Percentiles rank a stretch among this genome's conserved stretches.
These are phyloP conservation scores for Suillus tomentosus DNA, from an alignment of 768 basidiomycete genomes.

Conservation along the genomic window DNA sequence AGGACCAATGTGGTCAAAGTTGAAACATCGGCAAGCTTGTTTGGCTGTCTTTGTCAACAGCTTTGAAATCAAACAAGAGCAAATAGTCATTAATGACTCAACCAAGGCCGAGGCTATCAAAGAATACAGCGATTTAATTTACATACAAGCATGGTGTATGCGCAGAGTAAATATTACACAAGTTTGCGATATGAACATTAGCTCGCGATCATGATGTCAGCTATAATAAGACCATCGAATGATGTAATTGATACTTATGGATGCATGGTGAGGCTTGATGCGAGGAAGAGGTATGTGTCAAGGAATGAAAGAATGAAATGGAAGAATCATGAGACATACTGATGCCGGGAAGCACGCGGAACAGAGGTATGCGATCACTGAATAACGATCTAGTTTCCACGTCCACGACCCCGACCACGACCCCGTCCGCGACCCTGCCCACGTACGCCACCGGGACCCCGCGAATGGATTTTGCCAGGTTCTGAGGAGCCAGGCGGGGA, in stretches of 20 bases:
- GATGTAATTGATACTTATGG: slow-evolving; percentile 15
- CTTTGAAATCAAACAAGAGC: slow-evolving; percentile 26
- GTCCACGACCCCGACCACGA: slow-evolving; percentile 43
- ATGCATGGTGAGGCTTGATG: slow-evolving; percentile 26
- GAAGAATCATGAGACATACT: slow-evolving; percentile 12
- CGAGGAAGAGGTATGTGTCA: slow-evolving; percentile 22
- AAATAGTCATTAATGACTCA: slow-evolving; percentile 22
- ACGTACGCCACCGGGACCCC: slow-evolving; percentile 31
- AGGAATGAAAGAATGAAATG: slow-evolving; percentile 19
- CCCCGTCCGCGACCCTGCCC: slow-evolving; percentile 39
- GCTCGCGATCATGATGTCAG: slow-evolving; percentile 3
- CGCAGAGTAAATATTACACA: slow-evolving; percentile 14
- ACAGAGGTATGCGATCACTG: not conserved
- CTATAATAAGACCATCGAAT: not conserved
- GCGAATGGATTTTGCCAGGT: slow-evolving; percentile 14
- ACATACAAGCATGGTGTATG: slow-evolving; percentile 17
- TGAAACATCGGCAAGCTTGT: slow-evolving; percentile 16
- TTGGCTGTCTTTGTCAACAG: slow-evolving; percentile 31
- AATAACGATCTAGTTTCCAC: slow-evolving; percentile 27
- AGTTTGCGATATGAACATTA: slow-evolving; percentile 11
- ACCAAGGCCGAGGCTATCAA: not conserved
- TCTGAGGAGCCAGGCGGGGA: slow-evolving; percentile 14
- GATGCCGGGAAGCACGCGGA: slow-evolving; percentile 14
- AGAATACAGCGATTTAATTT: not conserved
- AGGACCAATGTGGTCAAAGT: slow-evolving; percentile 5